Evolutionary conservation across 768 basidiomycete genomes (phyloP), one percentile per base, ranked within the genome.

Genomic region (Leccinum subtestaceum): DNA sequence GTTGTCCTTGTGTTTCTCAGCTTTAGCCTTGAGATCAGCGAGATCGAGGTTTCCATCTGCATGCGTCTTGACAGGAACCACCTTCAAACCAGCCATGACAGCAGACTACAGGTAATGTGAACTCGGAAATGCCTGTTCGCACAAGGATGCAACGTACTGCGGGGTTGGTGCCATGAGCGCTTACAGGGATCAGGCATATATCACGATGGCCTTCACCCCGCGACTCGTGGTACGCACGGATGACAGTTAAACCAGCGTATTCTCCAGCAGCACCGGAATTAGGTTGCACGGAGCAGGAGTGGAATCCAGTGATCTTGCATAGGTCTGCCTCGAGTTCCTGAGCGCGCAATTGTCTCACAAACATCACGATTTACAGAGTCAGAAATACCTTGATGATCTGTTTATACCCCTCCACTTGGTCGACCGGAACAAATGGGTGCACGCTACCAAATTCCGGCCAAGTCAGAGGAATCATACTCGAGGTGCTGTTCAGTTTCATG

Each of bases 221-320:
- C 55, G 93, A 91, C 70, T 90, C 88, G 68, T 98, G 94, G 74
- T 95, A 99, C 10, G 95, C 95, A 51, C 89, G 85, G 68, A 99
- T 98, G 60, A 98, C 89, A 53, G 84, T 88, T 21, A 99, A 82
- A n/a, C 97, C 97, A 32, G 97, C 84, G 67, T 95, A 99, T 76
- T 99, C 97, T 27, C 97, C 97, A 60, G 95, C 93, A 17, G 97
- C 97, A 47, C 97, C 97, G 13, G 97, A 98, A 75, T 99, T 99
- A 36, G 97, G 97, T 72, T 99, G 97, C n/a, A 99, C 82, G 1
- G 93, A 95, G 60, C 94, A 93, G 19, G 94, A 86, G 63, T 93
- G 84, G 78, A 98, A 97, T n/a, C 97, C 97, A 12, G 97, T 98
- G 60, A 98, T 92, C 67, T 82, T 89, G 80, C 92, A 93, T 7